Percentiles rank a stretch among this genome's conserved stretches.
Evolutionary conservation across 345 rosid species (phyloP).

Genomic region (Salix suchowensis): DNA sequence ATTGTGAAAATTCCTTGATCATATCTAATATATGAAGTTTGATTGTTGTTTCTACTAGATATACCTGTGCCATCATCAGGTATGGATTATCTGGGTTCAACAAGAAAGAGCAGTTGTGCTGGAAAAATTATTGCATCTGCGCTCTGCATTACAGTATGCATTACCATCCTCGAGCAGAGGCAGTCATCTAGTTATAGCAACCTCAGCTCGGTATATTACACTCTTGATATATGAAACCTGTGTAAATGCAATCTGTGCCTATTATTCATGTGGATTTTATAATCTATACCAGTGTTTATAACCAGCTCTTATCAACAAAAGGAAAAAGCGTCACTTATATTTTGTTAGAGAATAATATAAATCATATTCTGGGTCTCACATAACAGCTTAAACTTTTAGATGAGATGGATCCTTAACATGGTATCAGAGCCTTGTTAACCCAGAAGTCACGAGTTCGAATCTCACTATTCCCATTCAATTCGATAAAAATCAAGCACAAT

Average conservation of each 20-base stretch:
- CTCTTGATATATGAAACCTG: background rate
- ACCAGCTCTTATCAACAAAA: no score
- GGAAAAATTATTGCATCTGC: constrained; percentile 8
- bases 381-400: no score
- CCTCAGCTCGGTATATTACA: background rate
- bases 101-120: background rate
- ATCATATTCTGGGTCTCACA: no score
- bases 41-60: background rate
- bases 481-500: no score
- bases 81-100: constrained; percentile 9
- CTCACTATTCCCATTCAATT: no score
- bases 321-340: background rate
- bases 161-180: background rate
- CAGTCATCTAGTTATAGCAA: background rate
- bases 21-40: background rate
- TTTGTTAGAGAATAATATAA: no score
- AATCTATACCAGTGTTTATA: background rate
- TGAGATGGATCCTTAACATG: no score
- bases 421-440: no score
- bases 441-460: no score
- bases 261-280: background rate
- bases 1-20: background rate
- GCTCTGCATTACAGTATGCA: background rate
- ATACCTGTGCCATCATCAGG: background rate
- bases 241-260: background rate